These are phyloP conservation scores for Termitomyces titanicus DNA, from an alignment of 768 basidiomycete species.

Conservation along the genomic window DNA sequence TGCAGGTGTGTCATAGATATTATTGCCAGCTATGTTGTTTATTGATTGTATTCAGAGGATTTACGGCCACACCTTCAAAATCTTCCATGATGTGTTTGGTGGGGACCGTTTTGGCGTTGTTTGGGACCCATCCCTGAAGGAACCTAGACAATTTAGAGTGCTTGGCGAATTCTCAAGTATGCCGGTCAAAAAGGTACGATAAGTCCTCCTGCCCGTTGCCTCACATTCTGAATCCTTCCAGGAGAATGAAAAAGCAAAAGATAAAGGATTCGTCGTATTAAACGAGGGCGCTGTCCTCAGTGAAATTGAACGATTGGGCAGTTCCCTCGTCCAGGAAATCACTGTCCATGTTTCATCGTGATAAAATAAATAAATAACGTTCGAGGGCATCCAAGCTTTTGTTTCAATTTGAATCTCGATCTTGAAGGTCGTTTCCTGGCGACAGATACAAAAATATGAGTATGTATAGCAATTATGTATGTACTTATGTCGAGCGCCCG, in stretches of 20 bases:
- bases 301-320: slow-evolving; percentile 77
- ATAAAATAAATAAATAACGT: background rate
- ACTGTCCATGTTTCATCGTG: slow-evolving; percentile 21
- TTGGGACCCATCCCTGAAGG: slow-evolving; percentile 75
- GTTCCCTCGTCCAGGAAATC: slow-evolving; percentile 58
- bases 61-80: slow-evolving; percentile 72
- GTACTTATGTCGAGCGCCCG: too few relatives aligned
- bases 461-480: too few relatives aligned
- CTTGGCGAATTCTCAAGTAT: slow-evolving; percentile 75
- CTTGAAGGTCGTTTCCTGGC: background rate
- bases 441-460: background rate
- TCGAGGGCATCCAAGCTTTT: background rate
- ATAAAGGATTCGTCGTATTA: slow-evolving; percentile 59
- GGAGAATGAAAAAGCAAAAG: slow-evolving; percentile 42
- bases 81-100: slow-evolving; percentile 85
- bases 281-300: slow-evolving; percentile 64
- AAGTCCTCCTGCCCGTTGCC: background rate
- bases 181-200: slow-evolving; percentile 44
- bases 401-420: background rate
- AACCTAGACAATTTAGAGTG: slow-evolving; percentile 70
- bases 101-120: slow-evolving; percentile 77
- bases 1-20: slow-evolving; percentile 47
- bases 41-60: slow-evolving; percentile 42
- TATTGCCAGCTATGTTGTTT: slow-evolving; percentile 13
- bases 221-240: slow-evolving; percentile 9